phyloP scores from a whole-genome alignment of 73 alveolate species.

The Tetrahymena elliotti region DNA sequence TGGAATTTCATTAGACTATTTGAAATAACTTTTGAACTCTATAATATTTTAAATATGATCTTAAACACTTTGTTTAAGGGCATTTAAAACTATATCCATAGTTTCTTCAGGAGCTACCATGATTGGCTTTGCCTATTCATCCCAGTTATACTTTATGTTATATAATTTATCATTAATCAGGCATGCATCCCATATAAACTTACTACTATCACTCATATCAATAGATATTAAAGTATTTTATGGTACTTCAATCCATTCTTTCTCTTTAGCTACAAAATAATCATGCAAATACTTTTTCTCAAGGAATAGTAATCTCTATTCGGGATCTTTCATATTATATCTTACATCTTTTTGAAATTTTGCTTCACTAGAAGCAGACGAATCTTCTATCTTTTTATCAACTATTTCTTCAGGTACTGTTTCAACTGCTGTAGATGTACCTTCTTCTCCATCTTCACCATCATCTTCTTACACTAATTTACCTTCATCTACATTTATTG shows the following conservation, averaged over 20 bases:
- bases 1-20: background rate
- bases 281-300: conserved; percentile 23
- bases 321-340: background rate
- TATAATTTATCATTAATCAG: background rate
- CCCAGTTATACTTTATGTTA: background rate
- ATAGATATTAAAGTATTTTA: conserved; percentile 50
- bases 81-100: background rate
- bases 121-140: background rate
- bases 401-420: conserved; percentile 3
- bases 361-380: background rate
- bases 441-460: conserved; percentile 43
- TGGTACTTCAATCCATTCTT: conserved; percentile 53
- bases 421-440: background rate
- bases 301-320: conserved; percentile 1
- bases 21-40: background rate
- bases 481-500: conserved; percentile 25
- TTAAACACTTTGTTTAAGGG: background rate
- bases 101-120: background rate
- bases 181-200: background rate
- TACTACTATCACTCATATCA: conserved; percentile 30
- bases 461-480: conserved; percentile 1
- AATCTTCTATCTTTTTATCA: background rate
- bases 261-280: conserved; percentile 2
- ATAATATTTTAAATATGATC: background rate
- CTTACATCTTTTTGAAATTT: background rate